Evolutionary conservation across 306 rosid species (phyloP).

Genomic region (Betula pendula): DNA sequence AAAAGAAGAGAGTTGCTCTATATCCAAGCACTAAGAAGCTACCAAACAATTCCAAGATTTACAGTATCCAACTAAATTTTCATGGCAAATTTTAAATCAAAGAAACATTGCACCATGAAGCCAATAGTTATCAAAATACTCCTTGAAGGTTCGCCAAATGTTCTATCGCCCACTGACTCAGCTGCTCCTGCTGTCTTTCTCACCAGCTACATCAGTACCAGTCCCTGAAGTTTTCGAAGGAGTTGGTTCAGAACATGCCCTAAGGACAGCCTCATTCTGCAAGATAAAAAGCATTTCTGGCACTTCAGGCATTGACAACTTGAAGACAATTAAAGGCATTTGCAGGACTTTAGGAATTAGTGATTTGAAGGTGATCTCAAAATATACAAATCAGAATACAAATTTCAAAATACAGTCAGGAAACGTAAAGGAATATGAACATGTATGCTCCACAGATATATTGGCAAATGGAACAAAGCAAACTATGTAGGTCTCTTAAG

Average conservation of each 20-base stretch:
- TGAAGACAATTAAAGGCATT: background rate
- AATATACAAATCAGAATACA: background rate
- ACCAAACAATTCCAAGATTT: constrained; percentile 5
- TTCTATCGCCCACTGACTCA: constrained; percentile 22
- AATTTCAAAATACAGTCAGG: background rate
- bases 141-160: constrained; percentile 18
- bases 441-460: background rate
- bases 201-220: constrained; percentile 25
- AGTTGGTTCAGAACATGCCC: constrained; percentile 69
- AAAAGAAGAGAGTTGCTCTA: background rate
- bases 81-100: constrained; percentile 2
- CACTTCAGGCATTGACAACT: constrained; percentile 17
- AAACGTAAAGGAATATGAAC: background rate
- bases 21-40: constrained; percentile 6
- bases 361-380: background rate
- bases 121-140: constrained; percentile 7
- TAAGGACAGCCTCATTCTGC: constrained; percentile 90
- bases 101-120: constrained; percentile 6
- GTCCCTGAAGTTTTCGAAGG: constrained; percentile 45
- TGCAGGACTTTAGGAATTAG: background rate
- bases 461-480: background rate
- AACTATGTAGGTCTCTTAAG: background rate
- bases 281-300: background rate
- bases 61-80: constrained; percentile 4
- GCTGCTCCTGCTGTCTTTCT: constrained; percentile 26